Base-by-base conservation (phyloP, 1,139 yeast genomes). In the Meyerozyma elateridarum region DNA sequence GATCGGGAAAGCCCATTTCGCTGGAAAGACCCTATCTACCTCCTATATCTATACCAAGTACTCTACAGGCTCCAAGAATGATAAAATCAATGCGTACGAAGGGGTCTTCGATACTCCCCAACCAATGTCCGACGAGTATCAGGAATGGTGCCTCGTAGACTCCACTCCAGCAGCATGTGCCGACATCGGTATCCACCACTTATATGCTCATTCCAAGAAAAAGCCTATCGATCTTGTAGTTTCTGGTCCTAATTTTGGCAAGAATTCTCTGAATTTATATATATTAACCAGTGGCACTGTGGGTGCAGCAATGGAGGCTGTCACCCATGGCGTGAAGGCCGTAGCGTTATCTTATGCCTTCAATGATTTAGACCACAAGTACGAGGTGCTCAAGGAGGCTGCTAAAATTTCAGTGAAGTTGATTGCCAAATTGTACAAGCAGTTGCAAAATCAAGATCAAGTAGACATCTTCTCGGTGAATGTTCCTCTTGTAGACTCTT, bases 121-220 rank as follows among this genome's bases (percentile, higher is more conserved):
- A 51, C 39, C 39, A 18, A 31, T 48, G 44, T 13, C 46, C 48
- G 17, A 39, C 0, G 61, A 59, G 20, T 63, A 63, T 36, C 77
- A 80, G 45, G 95, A 89, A 56, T 91, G 97, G 97, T 71, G 76
- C 29, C 61, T 89, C 29, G 63, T 91, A 6, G 88, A 85, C 52
- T 93, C 95, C 27, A 91, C 97, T 0, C 98, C 98, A 0, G 97
- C 97, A 6, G 85, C 95, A 2, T 88, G 96, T 56, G 76, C 95
- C 4, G 96, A 89, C 56, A 76, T 91, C 35, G 98, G 96, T 2
- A 61, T 85, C 33, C 83, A 87, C 51, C 89, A 85, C 53, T 50
- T 85, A 29, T 71, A 79, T 41, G 41, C 59, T 21, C 56, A 63
- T 15, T 61, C 70, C 13, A 70, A 71, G 39, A 36, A 42, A 9